Conservation (phyloP, 2,329 filamentous ascomycete species). For the Tolypocladium tropicale region DNA sequence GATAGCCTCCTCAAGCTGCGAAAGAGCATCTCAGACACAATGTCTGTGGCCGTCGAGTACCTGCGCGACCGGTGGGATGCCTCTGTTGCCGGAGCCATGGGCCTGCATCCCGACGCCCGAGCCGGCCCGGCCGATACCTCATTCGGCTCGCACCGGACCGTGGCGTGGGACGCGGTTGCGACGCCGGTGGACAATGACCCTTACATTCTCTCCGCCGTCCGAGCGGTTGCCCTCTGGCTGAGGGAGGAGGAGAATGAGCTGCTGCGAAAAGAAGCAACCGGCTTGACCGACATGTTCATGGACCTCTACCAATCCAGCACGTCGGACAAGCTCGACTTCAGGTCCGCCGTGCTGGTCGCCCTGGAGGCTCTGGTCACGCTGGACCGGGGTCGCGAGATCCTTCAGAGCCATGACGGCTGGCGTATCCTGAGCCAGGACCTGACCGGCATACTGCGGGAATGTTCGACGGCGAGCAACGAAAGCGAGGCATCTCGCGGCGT, state of each 20-base stretch:
- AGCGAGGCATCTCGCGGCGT: slow-evolving; percentile 33
- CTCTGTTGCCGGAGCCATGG: slow-evolving; percentile 49
- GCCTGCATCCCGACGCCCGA: slow-evolving; percentile 48
- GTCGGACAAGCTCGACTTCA: slow-evolving; percentile 36
- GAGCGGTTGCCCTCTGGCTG: slow-evolving; percentile 55
- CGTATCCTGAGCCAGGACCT: slow-evolving; percentile 40
- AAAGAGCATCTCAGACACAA: slow-evolving; percentile 49
- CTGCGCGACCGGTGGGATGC: slow-evolving; percentile 62
- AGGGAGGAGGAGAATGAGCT: slow-evolving; percentile 55
- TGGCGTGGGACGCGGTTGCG: slow-evolving; percentile 49
- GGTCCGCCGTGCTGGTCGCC: slow-evolving; percentile 46
- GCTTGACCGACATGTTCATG: slow-evolving; percentile 52
- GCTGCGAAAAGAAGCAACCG: slow-evolving; percentile 44
- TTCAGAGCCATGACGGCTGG: slow-evolving; percentile 46
- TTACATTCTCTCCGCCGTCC: slow-evolving; percentile 47
- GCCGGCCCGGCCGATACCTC: slow-evolving; percentile 29
- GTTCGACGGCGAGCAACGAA: slow-evolving; percentile 12
- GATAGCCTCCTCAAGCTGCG: slow-evolving; percentile 52
- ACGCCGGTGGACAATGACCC: slow-evolving; percentile 41
- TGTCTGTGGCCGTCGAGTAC: slow-evolving; percentile 54
- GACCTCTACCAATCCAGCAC: slow-evolving; percentile 43
- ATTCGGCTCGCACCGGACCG: slow-evolving; percentile 33
- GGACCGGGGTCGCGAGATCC: slow-evolving; percentile 33
- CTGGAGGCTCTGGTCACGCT: slow-evolving; percentile 46
- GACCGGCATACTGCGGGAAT: slow-evolving; percentile 27